These are phyloP conservation scores for Plasmodium knowlesi DNA, from an alignment of 169 alveolate species.

Conservation along the genomic window DNA sequence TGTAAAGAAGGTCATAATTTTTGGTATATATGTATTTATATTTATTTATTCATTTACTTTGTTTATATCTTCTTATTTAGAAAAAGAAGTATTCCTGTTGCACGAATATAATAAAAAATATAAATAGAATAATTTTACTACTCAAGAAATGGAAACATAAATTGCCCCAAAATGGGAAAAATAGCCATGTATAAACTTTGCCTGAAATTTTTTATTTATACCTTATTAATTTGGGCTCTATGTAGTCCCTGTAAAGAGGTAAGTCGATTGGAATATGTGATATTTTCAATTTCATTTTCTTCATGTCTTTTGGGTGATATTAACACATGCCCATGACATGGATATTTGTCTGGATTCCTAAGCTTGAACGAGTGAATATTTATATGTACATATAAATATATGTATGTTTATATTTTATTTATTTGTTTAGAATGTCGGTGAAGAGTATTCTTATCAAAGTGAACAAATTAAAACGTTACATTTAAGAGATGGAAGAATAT, in stretches of 20 bases:
- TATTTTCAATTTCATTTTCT: neutral
- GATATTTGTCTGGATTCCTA: neutral
- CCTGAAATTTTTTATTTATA: neutral
- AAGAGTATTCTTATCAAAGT: neutral
- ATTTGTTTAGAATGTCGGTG: neutral
- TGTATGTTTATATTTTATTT: neutral
- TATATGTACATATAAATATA: neutral
- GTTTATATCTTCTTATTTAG: no score
- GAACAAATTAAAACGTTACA: neutral
- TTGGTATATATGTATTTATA: neutral
- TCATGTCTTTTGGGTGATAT: neutral
- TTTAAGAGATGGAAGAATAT: slow-evolving; percentile 5
- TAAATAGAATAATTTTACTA: neutral
- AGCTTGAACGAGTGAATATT: neutral
- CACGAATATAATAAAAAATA: neutral
- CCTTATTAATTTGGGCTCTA: neutral
- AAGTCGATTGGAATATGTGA: neutral
- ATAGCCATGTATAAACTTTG: neutral
- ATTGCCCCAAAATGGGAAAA: neutral
- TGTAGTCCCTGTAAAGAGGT: neutral
- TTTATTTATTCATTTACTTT: neutral
- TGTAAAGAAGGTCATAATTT: neutral
- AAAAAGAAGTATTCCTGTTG: neutral
- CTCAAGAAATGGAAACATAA: neutral
- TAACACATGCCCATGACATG: neutral